phyloP scores from a whole-genome alignment of 345 rosid genomes.

The Gossypium longicalyx region DNA sequence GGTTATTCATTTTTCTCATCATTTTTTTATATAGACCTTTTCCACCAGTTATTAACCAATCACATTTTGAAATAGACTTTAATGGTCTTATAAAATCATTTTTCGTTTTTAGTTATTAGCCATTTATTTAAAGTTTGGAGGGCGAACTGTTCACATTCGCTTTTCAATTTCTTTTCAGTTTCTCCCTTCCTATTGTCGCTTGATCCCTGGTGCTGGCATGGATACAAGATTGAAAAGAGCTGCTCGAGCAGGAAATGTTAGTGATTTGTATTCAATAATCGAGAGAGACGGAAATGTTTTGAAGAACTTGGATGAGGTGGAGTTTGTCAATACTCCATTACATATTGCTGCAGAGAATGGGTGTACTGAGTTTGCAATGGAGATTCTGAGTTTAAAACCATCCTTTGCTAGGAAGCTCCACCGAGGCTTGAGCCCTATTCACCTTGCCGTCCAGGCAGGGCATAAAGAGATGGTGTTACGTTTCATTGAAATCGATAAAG shows the following conservation, averaged over 20 bases:
- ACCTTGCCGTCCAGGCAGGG: conserved; percentile 12
- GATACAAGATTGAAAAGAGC: not conserved
- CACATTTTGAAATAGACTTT: too few relatives aligned
- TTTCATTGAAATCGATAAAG: not conserved
- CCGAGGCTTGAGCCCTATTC: conserved; percentile 19
- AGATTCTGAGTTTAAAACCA: too few relatives aligned
- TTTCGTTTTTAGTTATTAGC: too few relatives aligned
- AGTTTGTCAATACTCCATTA: conserved; percentile 6
- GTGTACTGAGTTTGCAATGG: too few relatives aligned
- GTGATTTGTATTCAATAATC: conserved; percentile 5
- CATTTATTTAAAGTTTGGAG: too few relatives aligned
- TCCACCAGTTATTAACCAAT: too few relatives aligned
- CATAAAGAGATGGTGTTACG: not conserved
- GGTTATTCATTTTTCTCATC: too few relatives aligned
- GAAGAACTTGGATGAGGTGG: not conserved
- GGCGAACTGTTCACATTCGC: too few relatives aligned
- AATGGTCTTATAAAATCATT: too few relatives aligned
- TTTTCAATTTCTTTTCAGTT: too few relatives aligned
- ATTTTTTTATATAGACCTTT: too few relatives aligned
- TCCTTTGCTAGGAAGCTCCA: not conserved
- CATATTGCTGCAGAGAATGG: too few relatives aligned
- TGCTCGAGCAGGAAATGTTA: conserved; percentile 5
- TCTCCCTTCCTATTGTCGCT: not conserved
- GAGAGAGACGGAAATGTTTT: not conserved
- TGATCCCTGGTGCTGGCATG: not conserved